Percentiles rank a stretch among this genome's conserved stretches.
phyloP scores from a whole-genome alignment of 2,329 filamentous ascomycete genomes.

The Bipolaris gigantea region DNA sequence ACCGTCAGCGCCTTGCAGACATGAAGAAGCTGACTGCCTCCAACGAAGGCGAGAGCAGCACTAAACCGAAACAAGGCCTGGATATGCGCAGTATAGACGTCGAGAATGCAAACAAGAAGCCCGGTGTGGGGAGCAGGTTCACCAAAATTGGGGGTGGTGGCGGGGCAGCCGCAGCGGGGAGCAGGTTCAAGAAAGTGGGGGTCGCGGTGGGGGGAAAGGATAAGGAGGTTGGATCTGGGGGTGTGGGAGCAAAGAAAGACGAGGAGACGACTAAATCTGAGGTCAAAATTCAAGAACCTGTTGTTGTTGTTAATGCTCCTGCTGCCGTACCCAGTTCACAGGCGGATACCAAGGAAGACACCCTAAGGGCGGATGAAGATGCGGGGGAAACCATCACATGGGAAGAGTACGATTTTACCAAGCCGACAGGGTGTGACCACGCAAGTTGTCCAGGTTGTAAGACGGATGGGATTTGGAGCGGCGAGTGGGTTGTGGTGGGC shows the following conservation, averaged over 20 bases:
- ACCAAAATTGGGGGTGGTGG: slow-evolving; percentile 31
- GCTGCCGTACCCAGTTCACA: not conserved
- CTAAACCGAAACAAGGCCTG: slow-evolving; percentile 22
- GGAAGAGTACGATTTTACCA: slow-evolving; percentile 56
- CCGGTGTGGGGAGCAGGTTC: slow-evolving; percentile 26
- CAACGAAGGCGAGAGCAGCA: slow-evolving; percentile 27
- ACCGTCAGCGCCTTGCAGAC: slow-evolving; percentile 72
- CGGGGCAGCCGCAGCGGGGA: slow-evolving; percentile 20
- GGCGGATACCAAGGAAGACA: slow-evolving; percentile 12
- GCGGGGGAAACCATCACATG: slow-evolving; percentile 36
- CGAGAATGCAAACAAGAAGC: slow-evolving; percentile 21
- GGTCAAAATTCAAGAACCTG: slow-evolving; percentile 27
- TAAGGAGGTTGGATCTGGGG: not conserved
- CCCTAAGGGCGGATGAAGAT: slow-evolving; percentile 33
- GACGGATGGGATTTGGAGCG: slow-evolving; percentile 28
- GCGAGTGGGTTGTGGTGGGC: slow-evolving; percentile 54
- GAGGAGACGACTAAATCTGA: slow-evolving; percentile 37
- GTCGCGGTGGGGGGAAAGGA: slow-evolving; percentile 22
- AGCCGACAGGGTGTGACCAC: slow-evolving; percentile 53
- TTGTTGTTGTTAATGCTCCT: not conserved
- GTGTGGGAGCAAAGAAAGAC: not conserved
- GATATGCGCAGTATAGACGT: slow-evolving; percentile 34
- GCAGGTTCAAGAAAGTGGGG: slow-evolving; percentile 73
- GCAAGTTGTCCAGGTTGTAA: slow-evolving; percentile 29
- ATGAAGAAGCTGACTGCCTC: slow-evolving; percentile 67